phyloP scores from a whole-genome alignment of 2,329 filamentous ascomycete species.

The Huntiella bhutanensis region DNA sequence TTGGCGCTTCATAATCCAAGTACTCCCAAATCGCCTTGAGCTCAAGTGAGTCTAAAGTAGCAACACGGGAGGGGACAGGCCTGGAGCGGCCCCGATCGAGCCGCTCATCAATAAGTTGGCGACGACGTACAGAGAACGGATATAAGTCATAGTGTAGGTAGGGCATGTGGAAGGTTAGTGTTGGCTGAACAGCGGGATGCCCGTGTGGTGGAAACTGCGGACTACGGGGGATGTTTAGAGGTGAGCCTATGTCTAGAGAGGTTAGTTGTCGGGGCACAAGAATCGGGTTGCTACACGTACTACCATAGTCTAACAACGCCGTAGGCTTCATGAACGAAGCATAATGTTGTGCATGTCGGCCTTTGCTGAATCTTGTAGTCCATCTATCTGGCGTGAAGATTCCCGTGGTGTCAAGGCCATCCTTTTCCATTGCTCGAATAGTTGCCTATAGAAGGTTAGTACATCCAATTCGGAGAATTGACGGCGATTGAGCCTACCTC shows the following conservation, averaged over 20 bases:
- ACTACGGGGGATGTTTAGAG: background rate
- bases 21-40: slow-evolving; percentile 44
- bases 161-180: slow-evolving; percentile 33
- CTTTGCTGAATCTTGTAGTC: slow-evolving; percentile 28
- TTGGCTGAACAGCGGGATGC: slow-evolving; percentile 11
- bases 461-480: background rate
- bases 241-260: background rate
- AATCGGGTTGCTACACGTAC: background rate
- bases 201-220: background rate
- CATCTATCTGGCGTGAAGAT: slow-evolving; percentile 30
- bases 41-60: slow-evolving; percentile 35
- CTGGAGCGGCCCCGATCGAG: slow-evolving; percentile 33
- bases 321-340: slow-evolving; percentile 30
- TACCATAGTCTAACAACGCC: background rate
- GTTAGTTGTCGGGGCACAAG: background rate
- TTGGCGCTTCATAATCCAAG: slow-evolving; percentile 38
- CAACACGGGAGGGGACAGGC: slow-evolving; percentile 35
- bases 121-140: slow-evolving; percentile 33
- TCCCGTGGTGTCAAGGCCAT: slow-evolving; percentile 21
- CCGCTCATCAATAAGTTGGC: slow-evolving; percentile 33
- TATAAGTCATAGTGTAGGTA: slow-evolving; percentile 50
- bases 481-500: slow-evolving; percentile 21
- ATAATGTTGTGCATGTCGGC: slow-evolving; percentile 30
- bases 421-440: slow-evolving; percentile 24
- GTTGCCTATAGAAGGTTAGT: slow-evolving; percentile 19